Evolutionary conservation across 495 filamentous ascomycete genomes (phyloP), one percentile per base, ranked within the genome.

Genomic region (Choiromyces venosus): DNA sequence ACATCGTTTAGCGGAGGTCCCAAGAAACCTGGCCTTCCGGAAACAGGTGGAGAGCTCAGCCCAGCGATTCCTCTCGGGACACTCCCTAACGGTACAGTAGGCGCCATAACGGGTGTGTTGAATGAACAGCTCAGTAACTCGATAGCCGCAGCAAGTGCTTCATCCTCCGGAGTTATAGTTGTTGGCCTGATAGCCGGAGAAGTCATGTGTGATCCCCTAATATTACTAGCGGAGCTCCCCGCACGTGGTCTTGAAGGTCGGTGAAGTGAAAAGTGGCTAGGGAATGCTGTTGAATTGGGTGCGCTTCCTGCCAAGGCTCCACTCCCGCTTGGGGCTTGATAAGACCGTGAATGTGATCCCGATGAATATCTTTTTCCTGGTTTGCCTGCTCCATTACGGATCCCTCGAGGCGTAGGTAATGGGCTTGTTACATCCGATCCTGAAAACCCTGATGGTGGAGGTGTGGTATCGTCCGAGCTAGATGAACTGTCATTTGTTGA

Each of bases 121-220:
- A 97, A 93, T 82, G 93, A 96, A 87, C 95, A 97, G 81, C 90
- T 91, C 37, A 93, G 84, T 74, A 97, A 84, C 74, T 94, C 93
- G 52, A 97, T 92, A 5, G 94, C 94, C 5, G 95, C 94, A 9
- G 94, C 95, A 71, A 99, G 86, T 38, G 87, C 85, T 40, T 89
- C 90, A 78, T 94, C 92, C 71, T 97, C 94, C 2, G 74, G 29
- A 68, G 90, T 70, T 56, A 71, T 72, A 16, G 69, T 69, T 35
- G 76, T 69, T 42, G 75, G 72, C 36, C 74, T 73, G 61, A 73
- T 73, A 40, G 69, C 74, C 42, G 74, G 78, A 25, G 74, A 71
- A 21, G 69, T 64, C 37, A 40, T 44, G 29, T 69, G 39, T 67
- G 67, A 66, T 36, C 38, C 66, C 65, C 79, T 85, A 80, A 75